A percentile compares a stretch with the other conserved stretches of the same genome.
Evolutionary conservation across 1,139 yeast species (phyloP).

Genomic region (Kurtzmaniella quercitrusa): DNA sequence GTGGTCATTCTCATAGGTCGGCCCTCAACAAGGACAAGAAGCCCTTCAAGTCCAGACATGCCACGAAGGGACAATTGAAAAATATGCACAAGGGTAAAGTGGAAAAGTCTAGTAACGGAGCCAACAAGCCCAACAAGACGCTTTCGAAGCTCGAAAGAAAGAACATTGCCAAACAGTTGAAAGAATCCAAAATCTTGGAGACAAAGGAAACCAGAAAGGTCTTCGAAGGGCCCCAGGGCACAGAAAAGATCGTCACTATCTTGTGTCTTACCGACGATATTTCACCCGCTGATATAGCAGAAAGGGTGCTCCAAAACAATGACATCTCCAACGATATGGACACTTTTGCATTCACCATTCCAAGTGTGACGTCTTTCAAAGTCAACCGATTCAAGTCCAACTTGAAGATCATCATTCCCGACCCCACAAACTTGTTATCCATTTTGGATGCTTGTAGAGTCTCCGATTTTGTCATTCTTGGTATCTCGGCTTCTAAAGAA

Average conservation of each 20-base stretch:
- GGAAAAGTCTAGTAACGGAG: constrained; percentile 49
- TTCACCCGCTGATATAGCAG: constrained; percentile 53
- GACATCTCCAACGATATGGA: constrained; percentile 22
- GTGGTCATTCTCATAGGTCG: constrained; percentile 76
- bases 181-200: constrained; percentile 63
- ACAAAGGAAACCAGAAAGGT: constrained; percentile 51
- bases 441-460: constrained; percentile 84
- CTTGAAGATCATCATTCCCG: constrained; percentile 73
- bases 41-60: constrained; percentile 85
- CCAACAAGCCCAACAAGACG: constrained; percentile 39
- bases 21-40: constrained; percentile 82
- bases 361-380: constrained; percentile 47
- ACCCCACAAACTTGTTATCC: constrained; percentile 58
- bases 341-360: constrained; percentile 29
- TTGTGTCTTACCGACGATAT: constrained; percentile 77
- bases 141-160: constrained; percentile 70
- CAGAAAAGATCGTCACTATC: constrained; percentile 78
- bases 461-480: constrained; percentile 85
- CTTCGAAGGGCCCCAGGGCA: constrained; percentile 77
- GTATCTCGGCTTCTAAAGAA: constrained; percentile 79
- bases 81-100: constrained; percentile 82
- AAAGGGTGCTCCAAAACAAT: constrained; percentile 41
- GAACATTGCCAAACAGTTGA: constrained; percentile 74
- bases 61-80: constrained; percentile 85
- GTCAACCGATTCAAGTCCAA: constrained; percentile 70